Percentiles rank a stretch among this genome's conserved stretches.
Conservation (phyloP, 352 stramenopile species). For the Globisporangium recalcitrans region DNA sequence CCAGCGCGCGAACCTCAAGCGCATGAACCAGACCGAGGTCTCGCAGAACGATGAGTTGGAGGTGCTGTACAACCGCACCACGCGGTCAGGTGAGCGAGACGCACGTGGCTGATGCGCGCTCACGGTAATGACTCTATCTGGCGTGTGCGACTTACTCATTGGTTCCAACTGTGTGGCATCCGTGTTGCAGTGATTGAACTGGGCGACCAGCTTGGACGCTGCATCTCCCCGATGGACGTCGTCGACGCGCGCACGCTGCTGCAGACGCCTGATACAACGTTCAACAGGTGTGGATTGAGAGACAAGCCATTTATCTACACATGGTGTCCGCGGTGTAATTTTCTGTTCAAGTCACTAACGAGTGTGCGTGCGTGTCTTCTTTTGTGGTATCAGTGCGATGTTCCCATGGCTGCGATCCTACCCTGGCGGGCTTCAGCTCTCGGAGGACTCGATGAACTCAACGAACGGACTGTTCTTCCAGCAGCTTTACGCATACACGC, state of each 20-base stretch:
- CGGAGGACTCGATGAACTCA: slow-evolving; percentile 53
- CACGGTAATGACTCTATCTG: neutral
- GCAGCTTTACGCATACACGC: slow-evolving; percentile 75
- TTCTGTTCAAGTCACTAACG: neutral
- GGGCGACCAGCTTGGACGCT: slow-evolving; percentile 53
- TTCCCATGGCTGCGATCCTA: slow-evolving; percentile 76
- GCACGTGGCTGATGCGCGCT: neutral
- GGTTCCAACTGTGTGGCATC: neutral
- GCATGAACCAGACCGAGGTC: slow-evolving; percentile 15
- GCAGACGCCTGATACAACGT: slow-evolving; percentile 61
- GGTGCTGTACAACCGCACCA: slow-evolving; percentile 78
- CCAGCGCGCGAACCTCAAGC: slow-evolving; percentile 50
- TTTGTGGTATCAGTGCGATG: slow-evolving; percentile 37
- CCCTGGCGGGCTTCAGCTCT: slow-evolving; percentile 39
- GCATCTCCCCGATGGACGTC: slow-evolving; percentile 69
- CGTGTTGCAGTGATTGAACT: slow-evolving; percentile 51
- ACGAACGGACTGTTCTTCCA: slow-evolving; percentile 80
- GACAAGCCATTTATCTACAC: neutral
- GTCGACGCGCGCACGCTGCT: slow-evolving; percentile 66
- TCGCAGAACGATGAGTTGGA: slow-evolving; percentile 56
- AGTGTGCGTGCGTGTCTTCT: neutral
- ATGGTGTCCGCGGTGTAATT: neutral
- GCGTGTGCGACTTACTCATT: neutral
- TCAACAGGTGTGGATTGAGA: slow-evolving; percentile 27
- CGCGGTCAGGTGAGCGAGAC: slow-evolving; percentile 25